Percentiles rank a stretch among this genome's conserved stretches.
Conservation (phyloP, 129 eudicot species). For the Cynara cardunculus region DNA sequence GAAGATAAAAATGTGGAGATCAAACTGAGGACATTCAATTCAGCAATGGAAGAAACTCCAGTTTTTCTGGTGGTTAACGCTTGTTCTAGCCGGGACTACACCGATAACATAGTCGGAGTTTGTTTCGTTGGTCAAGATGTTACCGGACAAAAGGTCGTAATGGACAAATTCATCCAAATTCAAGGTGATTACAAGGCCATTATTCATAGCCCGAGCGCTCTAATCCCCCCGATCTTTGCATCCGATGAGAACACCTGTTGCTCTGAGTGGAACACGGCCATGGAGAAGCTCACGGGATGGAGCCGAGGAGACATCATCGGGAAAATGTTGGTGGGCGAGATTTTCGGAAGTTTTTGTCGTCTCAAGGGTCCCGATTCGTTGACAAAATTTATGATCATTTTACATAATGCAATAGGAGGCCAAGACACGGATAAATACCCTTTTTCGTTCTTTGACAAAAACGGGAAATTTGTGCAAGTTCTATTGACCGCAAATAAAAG, state of each 20-base stretch:
- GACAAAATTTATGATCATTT: slow-evolving; percentile 80
- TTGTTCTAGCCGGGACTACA: slow-evolving; percentile 74
- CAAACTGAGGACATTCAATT: slow-evolving; percentile 60
- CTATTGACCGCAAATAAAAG: slow-evolving; percentile 83
- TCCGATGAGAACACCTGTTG: slow-evolving; percentile 85
- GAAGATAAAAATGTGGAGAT: slow-evolving; percentile 88
- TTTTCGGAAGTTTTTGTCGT: slow-evolving; percentile 73
- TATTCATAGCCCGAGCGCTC: slow-evolving; percentile 68
- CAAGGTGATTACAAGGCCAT: slow-evolving; percentile 92
- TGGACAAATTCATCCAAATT: slow-evolving; percentile 75
- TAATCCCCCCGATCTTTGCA: slow-evolving; percentile 95
- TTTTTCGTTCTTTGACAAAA: slow-evolving; percentile 66
- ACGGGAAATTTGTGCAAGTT: slow-evolving; percentile 72
- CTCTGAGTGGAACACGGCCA: slow-evolving; percentile 88
- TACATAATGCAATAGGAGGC: slow-evolving; percentile 80
- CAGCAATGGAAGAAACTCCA: slow-evolving; percentile 38
- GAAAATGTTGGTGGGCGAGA: slow-evolving; percentile 79
- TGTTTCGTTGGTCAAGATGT: slow-evolving; percentile 96
- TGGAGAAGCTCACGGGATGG: slow-evolving; percentile 95
- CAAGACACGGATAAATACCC: slow-evolving; percentile 67
- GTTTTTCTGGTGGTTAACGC: slow-evolving; percentile 81
- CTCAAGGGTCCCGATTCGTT: slow-evolving; percentile 80
- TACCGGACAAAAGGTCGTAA: slow-evolving; percentile 67
- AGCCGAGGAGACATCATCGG: slow-evolving; percentile 56
- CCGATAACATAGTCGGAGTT: slow-evolving; percentile 67